phyloP scores from a whole-genome alignment of 225 moss, liverwort and hornwort genomes.

The Physcomitrellopsis africana region DNA sequence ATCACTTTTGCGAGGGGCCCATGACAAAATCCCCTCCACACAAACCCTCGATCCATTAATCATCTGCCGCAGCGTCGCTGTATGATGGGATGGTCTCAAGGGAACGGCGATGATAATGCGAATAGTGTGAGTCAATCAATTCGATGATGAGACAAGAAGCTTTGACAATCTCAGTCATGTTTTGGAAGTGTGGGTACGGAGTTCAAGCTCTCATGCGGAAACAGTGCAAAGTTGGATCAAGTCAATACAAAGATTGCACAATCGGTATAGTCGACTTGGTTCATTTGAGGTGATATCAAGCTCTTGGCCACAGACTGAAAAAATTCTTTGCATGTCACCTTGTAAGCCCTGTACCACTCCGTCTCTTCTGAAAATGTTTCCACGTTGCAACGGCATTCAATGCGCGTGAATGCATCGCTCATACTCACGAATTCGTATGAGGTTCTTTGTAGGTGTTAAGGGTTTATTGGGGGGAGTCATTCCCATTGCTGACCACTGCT shows the following conservation, averaged over 20 bases:
- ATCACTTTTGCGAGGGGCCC: not conserved
- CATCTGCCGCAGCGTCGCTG: not conserved
- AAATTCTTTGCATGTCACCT: not conserved
- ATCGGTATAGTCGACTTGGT: slow-evolving; percentile 5
- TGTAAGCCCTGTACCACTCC: not conserved
- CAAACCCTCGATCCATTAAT: not conserved
- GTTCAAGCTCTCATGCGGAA: not conserved
- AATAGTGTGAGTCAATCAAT: not conserved
- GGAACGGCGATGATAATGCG: not conserved
- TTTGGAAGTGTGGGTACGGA: not conserved
- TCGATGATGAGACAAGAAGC: not conserved
- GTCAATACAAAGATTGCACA: not conserved
- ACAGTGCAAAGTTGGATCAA: not conserved
- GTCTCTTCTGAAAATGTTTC: not conserved
- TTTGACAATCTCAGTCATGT: not conserved
- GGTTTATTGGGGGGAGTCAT: no score
- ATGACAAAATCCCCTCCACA: slow-evolving; percentile 2
- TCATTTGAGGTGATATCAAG: not conserved
- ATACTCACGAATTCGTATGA: no score
- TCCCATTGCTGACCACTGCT: no score
- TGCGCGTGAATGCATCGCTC: not conserved
- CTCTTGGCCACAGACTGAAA: not conserved
- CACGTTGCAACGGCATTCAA: not conserved
- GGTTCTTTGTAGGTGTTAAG: no score
- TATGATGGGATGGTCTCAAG: not conserved